A percentile compares a stretch with the other conserved stretches of the same genome.
Conservation (phyloP, 805 yeast genomes). For the Metschnikowia vanudenii region DNA sequence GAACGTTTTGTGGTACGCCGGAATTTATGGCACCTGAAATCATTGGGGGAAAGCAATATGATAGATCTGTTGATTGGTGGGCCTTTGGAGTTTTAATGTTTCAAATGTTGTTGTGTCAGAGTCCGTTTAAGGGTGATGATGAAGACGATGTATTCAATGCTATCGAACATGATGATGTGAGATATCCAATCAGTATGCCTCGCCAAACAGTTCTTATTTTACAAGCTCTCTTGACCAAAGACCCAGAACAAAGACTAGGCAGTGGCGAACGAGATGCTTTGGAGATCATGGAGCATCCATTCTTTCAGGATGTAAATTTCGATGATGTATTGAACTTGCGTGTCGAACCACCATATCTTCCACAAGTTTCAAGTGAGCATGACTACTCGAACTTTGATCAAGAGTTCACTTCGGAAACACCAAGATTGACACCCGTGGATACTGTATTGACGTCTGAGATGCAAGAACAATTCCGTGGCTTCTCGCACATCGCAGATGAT, state of each 20-base stretch:
- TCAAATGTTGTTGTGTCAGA: slow-evolving; percentile 94
- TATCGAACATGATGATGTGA: slow-evolving; percentile 91
- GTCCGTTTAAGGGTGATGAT: slow-evolving; percentile 96
- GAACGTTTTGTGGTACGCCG: slow-evolving; percentile 98
- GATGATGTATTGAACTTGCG: slow-evolving; percentile 74
- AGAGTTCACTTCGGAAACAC: slow-evolving; percentile 92
- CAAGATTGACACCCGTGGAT: slow-evolving; percentile 92
- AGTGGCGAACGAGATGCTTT: slow-evolving; percentile 84
- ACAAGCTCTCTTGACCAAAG: slow-evolving; percentile 87
- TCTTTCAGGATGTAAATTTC: slow-evolving; percentile 85
- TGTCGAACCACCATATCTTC: slow-evolving; percentile 86
- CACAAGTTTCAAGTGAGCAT: slow-evolving; percentile 81
- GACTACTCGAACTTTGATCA: slow-evolving; percentile 92
- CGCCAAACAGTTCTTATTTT: slow-evolving; percentile 92
- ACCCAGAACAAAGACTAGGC: slow-evolving; percentile 82
- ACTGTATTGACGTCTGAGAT: slow-evolving; percentile 78
- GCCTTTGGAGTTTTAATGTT: slow-evolving; percentile 95
- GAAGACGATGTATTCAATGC: slow-evolving; percentile 97
- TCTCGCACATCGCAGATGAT: slow-evolving; percentile 79
- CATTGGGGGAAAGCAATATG: slow-evolving; percentile 86
- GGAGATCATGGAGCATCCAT: slow-evolving; percentile 94
- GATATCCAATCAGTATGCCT: slow-evolving; percentile 96
- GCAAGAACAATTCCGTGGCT: slow-evolving; percentile 98
- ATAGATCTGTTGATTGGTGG: slow-evolving; percentile 99
- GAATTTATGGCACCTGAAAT: slow-evolving; percentile 99